phyloP scores from a whole-genome alignment of 129 eudicot genomes.

The Sambucus nigra region DNA sequence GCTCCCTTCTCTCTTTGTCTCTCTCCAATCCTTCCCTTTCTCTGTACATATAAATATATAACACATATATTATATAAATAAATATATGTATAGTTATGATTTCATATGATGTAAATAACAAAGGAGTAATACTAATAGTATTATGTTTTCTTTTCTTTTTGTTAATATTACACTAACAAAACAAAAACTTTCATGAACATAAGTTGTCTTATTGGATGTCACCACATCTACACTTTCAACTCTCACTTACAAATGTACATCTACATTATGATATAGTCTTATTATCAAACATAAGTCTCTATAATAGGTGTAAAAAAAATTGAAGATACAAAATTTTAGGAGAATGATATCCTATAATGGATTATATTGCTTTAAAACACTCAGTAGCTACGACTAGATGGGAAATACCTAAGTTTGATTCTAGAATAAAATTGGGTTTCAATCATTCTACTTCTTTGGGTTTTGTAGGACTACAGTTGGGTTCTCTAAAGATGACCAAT shows the following conservation, averaged over 20 bases:
- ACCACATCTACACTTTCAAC: not conserved
- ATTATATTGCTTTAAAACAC: conserved; percentile 53
- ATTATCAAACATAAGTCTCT: conserved; percentile 29
- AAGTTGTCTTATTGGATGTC: conserved; percentile 2
- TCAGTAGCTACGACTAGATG: conserved; percentile 59
- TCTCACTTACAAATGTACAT: conserved; percentile 16
- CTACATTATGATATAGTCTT: not conserved
- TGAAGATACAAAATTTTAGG: conserved; percentile 78
- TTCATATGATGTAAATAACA: no score
- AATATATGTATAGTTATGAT: no score
- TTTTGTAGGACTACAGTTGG: conserved; percentile 76
- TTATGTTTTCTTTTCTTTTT: not conserved
- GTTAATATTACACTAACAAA: no score
- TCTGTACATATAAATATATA: no score
- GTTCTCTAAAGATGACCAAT: no score
- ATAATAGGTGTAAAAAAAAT: conserved; percentile 48
- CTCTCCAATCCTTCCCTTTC: no score
- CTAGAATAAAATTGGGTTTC: not conserved
- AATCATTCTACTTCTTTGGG: not conserved
- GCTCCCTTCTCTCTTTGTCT: no score
- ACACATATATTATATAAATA: no score
- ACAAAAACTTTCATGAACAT: not conserved
- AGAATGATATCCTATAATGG: conserved; percentile 58
- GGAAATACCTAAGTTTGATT: conserved; percentile 59
- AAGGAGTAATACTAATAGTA: no score